Conservation (phyloP, 495 filamentous ascomycete genomes). For the Apiosordaria backusii region DNA sequence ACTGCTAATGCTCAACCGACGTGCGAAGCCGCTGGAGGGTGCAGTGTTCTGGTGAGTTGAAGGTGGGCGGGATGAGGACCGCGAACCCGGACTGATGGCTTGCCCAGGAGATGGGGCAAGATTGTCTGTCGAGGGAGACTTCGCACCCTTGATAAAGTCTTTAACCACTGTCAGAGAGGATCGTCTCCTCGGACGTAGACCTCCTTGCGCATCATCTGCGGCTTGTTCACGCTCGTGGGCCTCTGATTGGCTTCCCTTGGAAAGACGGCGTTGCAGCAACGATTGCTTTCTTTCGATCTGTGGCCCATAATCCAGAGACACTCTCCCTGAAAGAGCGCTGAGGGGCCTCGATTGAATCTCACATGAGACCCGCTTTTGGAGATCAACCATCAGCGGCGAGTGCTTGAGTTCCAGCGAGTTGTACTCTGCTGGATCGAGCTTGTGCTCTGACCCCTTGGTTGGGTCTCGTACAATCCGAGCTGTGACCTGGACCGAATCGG, state of each 20-base stretch:
- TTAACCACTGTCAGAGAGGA: conserved; percentile 51
- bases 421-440: conserved; percentile 36
- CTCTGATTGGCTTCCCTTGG: conserved; percentile 26
- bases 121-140: conserved; percentile 42
- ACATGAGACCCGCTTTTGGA: conserved; percentile 47
- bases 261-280: conserved; percentile 38
- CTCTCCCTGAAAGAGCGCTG: conserved; percentile 13
- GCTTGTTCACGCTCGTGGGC: conserved; percentile 31
- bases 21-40: conserved; percentile 29
- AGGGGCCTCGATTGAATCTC: conserved; percentile 19
- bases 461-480: conserved; percentile 70
- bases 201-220: conserved; percentile 28
- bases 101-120: conserved; percentile 27
- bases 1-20: conserved; percentile 45
- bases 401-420: conserved; percentile 61
- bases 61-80: conserved; percentile 45
- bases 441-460: conserved; percentile 42
- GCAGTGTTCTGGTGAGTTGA: conserved; percentile 27
- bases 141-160: conserved; percentile 47
- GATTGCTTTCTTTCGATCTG: conserved; percentile 28
- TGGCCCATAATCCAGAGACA: conserved; percentile 18
- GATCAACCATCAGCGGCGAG: conserved; percentile 68
- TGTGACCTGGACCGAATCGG: conserved; percentile 75
- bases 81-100: conserved; percentile 24
- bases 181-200: conserved; percentile 32